A percentile compares a stretch with the other conserved stretches of the same genome.
Evolutionary conservation across 495 filamentous ascomycete species (phyloP).

Genomic region (Xylaria venustula): DNA sequence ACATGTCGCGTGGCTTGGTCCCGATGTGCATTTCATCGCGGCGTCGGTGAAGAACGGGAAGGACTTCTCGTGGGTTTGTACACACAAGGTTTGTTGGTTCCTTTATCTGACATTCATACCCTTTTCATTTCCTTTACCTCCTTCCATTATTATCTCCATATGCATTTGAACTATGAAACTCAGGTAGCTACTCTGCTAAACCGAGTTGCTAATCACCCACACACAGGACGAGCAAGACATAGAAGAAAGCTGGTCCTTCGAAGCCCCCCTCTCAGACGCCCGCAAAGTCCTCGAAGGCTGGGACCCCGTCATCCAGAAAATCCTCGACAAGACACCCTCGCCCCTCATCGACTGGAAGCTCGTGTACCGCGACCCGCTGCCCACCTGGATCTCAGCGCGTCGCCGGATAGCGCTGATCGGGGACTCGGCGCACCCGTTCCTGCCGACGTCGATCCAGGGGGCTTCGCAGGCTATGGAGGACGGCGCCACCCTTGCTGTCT

Average conservation of each 20-base stretch:
- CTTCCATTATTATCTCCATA: no score
- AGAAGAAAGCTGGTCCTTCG: constrained; percentile 65
- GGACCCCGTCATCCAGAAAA: constrained; percentile 60
- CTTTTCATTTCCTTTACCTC: no score
- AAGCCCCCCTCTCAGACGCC: constrained; percentile 60
- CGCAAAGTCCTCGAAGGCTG: constrained; percentile 59
- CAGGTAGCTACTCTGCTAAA: no score
- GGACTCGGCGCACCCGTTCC: constrained; percentile 71
- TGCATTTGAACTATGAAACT: no score
- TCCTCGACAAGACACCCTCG: constrained; percentile 59
- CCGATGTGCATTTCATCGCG: constrained; percentile 64
- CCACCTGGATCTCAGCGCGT: constrained; percentile 60
- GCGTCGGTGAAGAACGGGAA: constrained; percentile 59
- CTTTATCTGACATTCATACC: not conserved
- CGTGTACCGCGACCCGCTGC: constrained; percentile 66
- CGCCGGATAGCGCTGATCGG: constrained; percentile 63
- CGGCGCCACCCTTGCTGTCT: constrained; percentile 63
- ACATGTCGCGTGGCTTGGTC: constrained; percentile 59
- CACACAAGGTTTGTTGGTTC: constrained; percentile 48
- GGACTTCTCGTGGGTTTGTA: constrained; percentile 71
- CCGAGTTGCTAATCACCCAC: not conserved
- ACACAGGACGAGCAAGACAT: constrained; percentile 50
- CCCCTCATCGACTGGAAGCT: constrained; percentile 70
- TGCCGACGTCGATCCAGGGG: constrained; percentile 70
- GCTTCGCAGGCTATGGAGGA: constrained; percentile 74